A percentile compares a stretch with the other conserved stretches of the same genome.
phyloP scores from a whole-genome alignment of 176 grass and related monocot species.

The Oryza rufipogon region DNA sequence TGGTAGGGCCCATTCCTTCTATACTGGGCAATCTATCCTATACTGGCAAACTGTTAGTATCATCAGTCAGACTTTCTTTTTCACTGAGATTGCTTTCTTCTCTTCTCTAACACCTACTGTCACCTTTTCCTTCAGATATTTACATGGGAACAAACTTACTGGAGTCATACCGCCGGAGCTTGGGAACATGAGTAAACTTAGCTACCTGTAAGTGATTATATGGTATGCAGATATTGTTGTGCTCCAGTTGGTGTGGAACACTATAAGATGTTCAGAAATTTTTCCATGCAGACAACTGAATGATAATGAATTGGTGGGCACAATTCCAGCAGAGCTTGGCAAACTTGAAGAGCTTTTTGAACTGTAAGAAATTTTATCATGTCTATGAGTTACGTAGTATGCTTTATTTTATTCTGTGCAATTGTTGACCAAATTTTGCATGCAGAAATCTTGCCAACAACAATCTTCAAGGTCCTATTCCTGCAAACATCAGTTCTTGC shows the following conservation, averaged over 20 bases:
- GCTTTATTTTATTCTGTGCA: not conserved
- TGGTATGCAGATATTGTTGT: constrained; percentile 10
- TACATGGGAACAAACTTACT: constrained; percentile 94
- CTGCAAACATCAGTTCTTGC: constrained; percentile 86
- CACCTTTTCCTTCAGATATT: constrained; percentile 60
- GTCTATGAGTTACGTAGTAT: not conserved
- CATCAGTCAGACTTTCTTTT: not conserved
- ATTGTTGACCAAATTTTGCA: constrained; percentile 33
- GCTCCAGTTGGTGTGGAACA: not conserved
- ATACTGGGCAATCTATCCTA: constrained; percentile 98
- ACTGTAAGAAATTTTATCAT: constrained; percentile 57
- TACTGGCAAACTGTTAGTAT: constrained; percentile 98
- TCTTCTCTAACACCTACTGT: constrained; percentile 2
- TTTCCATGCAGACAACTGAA: constrained; percentile 75
- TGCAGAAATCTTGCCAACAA: constrained; percentile 95
- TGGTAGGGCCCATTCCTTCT: constrained; percentile 85
- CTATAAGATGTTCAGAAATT: constrained; percentile 6
- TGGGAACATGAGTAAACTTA: constrained; percentile 97
- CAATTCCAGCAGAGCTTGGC: constrained; percentile 94
- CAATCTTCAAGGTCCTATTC: constrained; percentile 87
- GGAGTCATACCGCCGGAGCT: constrained; percentile 86
- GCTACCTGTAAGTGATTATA: constrained; percentile 78
- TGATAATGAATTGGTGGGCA: constrained; percentile 87
- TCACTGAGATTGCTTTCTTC: constrained; percentile 1
- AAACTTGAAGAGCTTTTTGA: constrained; percentile 98